Percentiles rank a stretch among this genome's conserved stretches.
Evolutionary conservation across 345 rosid species (phyloP).

Genomic region (Dimocarpus longan): DNA sequence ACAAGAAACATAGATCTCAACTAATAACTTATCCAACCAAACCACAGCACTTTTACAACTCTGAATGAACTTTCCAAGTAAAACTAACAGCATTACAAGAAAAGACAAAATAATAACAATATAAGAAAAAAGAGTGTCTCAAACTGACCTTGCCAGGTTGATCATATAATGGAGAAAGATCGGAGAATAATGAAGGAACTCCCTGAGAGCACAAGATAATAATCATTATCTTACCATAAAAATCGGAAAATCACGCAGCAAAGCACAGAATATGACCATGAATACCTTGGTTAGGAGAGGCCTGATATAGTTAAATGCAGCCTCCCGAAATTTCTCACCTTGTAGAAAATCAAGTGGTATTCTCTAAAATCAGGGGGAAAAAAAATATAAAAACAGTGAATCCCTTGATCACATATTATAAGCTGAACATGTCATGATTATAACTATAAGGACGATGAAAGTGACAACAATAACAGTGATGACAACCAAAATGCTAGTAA

Average conservation of each 20-base stretch:
- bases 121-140: slow-evolving; percentile 14
- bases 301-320: slow-evolving; percentile 73
- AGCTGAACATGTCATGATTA: slow-evolving; percentile 8
- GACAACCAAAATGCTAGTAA: not conserved
- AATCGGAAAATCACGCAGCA: slow-evolving; percentile 8
- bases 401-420: slow-evolving; percentile 2
- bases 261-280: slow-evolving; percentile 9
- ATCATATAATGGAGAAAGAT: slow-evolving; percentile 88
- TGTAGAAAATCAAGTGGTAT: slow-evolving; percentile 96
- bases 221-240: slow-evolving; percentile 17
- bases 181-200: slow-evolving; percentile 96
- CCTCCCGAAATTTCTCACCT: slow-evolving; percentile 79
- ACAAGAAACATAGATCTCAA: slow-evolving; percentile 12
- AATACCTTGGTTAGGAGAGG: slow-evolving; percentile 88
- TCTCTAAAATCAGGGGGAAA: slow-evolving; percentile 52
- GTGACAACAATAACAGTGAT: not conserved
- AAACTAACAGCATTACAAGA: not conserved
- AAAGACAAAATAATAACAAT: not conserved
- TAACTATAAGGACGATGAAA: not conserved
- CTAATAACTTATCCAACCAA: not conserved
- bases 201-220: slow-evolving; percentile 54
- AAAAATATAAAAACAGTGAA: slow-evolving; percentile 3
- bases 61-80: not conserved
- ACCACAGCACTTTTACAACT: slow-evolving; percentile 9
- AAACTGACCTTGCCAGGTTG: slow-evolving; percentile 78